Conservation (phyloP, 2,329 filamentous ascomycete species). For the Botryotinia globosa region DNA sequence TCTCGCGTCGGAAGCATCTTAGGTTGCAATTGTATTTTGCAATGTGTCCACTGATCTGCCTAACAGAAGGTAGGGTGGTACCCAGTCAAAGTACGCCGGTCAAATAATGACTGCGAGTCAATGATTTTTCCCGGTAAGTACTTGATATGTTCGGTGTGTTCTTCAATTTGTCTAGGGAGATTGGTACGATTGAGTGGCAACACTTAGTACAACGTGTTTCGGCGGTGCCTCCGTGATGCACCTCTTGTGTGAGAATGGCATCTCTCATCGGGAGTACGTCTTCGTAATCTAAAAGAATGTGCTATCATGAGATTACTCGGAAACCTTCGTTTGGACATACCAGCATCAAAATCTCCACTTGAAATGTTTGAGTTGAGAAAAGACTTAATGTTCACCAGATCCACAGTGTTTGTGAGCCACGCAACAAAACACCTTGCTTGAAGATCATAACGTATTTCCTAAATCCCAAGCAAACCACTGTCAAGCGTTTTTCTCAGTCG, state of each 20-base stretch:
- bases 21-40: conserved; percentile 43
- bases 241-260: not conserved
- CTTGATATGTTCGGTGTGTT: not conserved
- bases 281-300: not conserved
- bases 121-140: conserved; percentile 17
- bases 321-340: not conserved
- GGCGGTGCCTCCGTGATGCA: not conserved
- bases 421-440: not conserved
- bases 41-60: conserved; percentile 54
- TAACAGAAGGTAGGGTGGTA: conserved; percentile 30
- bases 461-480: not conserved
- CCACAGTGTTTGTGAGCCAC: not conserved
- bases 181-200: not conserved
- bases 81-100: conserved; percentile 53
- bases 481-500: not conserved
- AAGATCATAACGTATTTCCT: not conserved
- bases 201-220: not conserved
- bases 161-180: not conserved
- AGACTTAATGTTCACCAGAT: not conserved
- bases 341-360: not conserved
- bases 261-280: not conserved
- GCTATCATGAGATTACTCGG: not conserved
- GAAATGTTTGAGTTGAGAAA: not conserved
- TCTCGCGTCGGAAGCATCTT: conserved; percentile 27
- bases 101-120: conserved; percentile 43